Conservation (phyloP, 495 filamentous ascomycete genomes). For the Choiromyces venosus region DNA sequence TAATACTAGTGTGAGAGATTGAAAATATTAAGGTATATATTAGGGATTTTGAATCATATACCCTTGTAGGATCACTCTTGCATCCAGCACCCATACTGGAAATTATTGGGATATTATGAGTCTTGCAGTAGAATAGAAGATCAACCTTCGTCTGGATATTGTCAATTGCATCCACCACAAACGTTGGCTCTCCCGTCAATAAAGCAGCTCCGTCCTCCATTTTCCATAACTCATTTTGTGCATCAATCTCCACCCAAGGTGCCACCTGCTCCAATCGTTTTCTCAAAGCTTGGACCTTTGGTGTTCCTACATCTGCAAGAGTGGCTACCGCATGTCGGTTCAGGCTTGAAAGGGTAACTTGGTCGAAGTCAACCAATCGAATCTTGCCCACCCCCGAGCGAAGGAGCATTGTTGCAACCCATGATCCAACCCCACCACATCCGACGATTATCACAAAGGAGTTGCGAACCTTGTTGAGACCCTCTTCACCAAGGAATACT, state of each 20-base stretch:
- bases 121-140: conserved; percentile 78
- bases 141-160: conserved; percentile 97
- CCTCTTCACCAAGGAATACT: conserved; percentile 79
- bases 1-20: conserved; percentile 1
- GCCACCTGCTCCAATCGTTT: conserved; percentile 73
- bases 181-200: conserved; percentile 68
- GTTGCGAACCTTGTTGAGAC: conserved; percentile 68
- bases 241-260: conserved; percentile 88
- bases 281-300: conserved; percentile 81
- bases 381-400: conserved; percentile 82
- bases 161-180: conserved; percentile 93
- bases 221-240: conserved; percentile 76
- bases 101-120: conserved; percentile 69
- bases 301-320: conserved; percentile 86
- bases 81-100: conserved; percentile 96
- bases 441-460: conserved; percentile 86
- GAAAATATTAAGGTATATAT: neutral
- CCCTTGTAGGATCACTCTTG: conserved; percentile 82
- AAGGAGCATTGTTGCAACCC: conserved; percentile 77
- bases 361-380: conserved; percentile 94
- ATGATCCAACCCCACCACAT: conserved; percentile 90
- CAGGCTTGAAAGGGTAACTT: conserved; percentile 86
- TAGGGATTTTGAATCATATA: conserved; percentile 7
- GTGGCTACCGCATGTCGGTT: conserved; percentile 95
- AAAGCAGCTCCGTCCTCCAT: conserved; percentile 58